Base-by-base conservation (phyloP, 345 rosid genomes). In the Draba incana region DNA sequence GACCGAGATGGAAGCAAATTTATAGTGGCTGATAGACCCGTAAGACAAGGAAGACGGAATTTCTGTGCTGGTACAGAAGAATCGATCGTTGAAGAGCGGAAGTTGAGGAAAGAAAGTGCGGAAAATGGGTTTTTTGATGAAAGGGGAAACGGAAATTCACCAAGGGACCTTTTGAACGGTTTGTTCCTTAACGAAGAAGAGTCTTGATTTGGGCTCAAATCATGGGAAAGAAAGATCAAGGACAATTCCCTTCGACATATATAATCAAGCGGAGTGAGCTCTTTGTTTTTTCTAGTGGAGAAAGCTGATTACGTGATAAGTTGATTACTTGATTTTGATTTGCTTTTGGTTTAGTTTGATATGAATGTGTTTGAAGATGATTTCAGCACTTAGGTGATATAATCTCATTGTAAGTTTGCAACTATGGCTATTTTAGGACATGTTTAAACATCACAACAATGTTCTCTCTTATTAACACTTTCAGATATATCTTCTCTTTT, bases 1-100 rank as follows among this genome's bases (percentile, higher is more conserved):
- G 71, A 33, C 23, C 95, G 90, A 2, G 89, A 91, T 38, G 97
- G 98, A 30, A 86, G 79, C 84, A 94, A 94, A 77, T 94, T 82
- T 79, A 66, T 85, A 66, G 97, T 94, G 53, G 96, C 93, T 2
- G 97, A 86, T 72, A 91, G 48, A 72, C 86, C 89, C 0, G 56
- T 58, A 27, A 88, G 84, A 72, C 92, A 81, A 81, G 80, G 57
- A 37, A 66, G 79, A 71, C 70, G 82, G n/a, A 88, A 75, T 51
- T 81, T 80, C 78, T 82, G 96, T 68, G 65, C 83, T 1, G 96
- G 86, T 69, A 79, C 89, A 3, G 85, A 79, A 46, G 96, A 89
- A 23, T 82, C 86, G 25, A 74, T 89, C 52, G 60, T 85, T 24
- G 85, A 85, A 74, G 96, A 89, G 72, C 73, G 89, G 44, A 89